Evolutionary conservation across 2,329 filamentous ascomycete species (phyloP), one percentile per base, ranked within the genome.

Genomic region (Pseudonectria foliicola): DNA sequence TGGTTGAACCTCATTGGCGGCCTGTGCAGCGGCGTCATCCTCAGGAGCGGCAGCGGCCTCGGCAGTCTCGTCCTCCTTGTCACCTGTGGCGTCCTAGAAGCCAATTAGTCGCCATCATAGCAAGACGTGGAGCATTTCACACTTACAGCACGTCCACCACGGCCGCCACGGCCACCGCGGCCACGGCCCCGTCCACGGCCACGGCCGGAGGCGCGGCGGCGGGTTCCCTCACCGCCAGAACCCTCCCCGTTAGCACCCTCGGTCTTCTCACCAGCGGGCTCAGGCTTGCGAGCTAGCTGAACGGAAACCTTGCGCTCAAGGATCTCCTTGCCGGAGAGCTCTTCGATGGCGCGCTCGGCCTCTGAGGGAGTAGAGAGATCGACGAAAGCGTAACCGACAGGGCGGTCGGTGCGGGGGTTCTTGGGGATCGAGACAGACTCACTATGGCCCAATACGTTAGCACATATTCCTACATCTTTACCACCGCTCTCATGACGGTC

Each of bases 341-440:
- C 87, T 55, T 78, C 74, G 56, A 98, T 96, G 59, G 92, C 92
- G 64, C 88, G 86, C 70, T 95, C 86, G 47, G 92, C 92, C 73
- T 96, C 92, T 50, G 79, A 80, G 42, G 92, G 86, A 48, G 90
- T 95, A 44, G 87, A 93, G 49, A 98, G 84, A 62, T 96, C 92
- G 64, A 98, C 92, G 63, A 98, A 98, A 61, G 92, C 92, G 67
- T 96, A 98, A 61, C 92, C 92, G 64, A 98, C 92, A 48, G 92
- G 90, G 63, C 92, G 90, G 68, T 88, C 90, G 68, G 90, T 98
- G 67, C 92, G 90, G 62, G 92, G 92, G 76, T 98, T 96, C 78
- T 93, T 95, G 53, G 92, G 92, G 68, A 98, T 98, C 55, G 92
- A 96, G 66, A 90, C 90, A 66, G 87, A 94, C 76, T 98, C 92